Percentiles rank a stretch among this genome's conserved stretches.
Evolutionary conservation across 1,284 basidiomycete species (phyloP).

Genomic region (Volvariella surrecta): DNA sequence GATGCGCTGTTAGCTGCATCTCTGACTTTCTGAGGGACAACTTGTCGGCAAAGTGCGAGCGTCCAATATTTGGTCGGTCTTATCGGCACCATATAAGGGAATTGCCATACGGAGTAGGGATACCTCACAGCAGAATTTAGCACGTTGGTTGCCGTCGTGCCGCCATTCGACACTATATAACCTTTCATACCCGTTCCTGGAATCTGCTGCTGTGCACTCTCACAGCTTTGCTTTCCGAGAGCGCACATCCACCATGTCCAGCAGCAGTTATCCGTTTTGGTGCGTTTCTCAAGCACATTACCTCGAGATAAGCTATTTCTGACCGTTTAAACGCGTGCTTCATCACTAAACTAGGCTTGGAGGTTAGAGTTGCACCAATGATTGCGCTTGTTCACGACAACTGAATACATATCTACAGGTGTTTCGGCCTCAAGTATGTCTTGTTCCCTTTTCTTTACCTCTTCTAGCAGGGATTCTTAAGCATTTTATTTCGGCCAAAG

Average conservation of each 20-base stretch:
- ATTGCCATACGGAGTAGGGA: no score
- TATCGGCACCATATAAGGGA: no score
- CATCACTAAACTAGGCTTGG: constrained; percentile 51
- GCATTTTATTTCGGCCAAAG: constrained; percentile 28
- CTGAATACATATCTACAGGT: constrained; percentile 29
- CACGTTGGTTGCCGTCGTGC: no score
- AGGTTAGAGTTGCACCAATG: constrained; percentile 36
- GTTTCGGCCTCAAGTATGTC: constrained; percentile 69
- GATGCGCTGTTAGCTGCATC: no score
- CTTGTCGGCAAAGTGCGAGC: no score
- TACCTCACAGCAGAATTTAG: no score
- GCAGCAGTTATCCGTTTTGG: constrained; percentile 53
- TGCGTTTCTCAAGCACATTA: constrained; percentile 22
- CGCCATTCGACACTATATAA: not conserved
- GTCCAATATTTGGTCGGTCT: no score
- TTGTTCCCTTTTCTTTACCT: constrained; percentile 2
- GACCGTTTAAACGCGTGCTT: no score
- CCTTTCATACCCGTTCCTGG: constrained; percentile 4
- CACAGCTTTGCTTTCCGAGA: not conserved
- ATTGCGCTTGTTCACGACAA: not conserved
- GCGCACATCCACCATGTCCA: constrained; percentile 2
- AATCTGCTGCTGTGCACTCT: constrained; percentile 13
- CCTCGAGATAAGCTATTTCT: constrained; percentile 7
- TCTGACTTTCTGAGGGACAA: no score
- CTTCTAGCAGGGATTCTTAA: constrained; percentile 3